Evolutionary conservation across 2,329 filamentous ascomycete species (phyloP), one percentile per base, ranked within the genome.

Genomic region (Penicillium sp.): DNA sequence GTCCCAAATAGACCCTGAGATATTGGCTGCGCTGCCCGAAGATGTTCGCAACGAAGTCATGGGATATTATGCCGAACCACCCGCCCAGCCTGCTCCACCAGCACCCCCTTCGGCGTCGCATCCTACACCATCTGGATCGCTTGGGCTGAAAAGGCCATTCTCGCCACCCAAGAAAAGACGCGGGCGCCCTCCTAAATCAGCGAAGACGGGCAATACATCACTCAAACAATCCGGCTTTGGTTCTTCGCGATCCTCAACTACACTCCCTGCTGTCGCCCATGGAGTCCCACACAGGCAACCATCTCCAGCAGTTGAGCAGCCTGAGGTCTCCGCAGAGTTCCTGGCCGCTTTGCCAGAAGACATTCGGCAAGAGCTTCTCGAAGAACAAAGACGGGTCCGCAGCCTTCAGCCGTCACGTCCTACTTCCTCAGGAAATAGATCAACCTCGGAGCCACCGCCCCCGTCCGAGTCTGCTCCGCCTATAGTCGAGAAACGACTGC

Each of bases 21-120:
- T 89, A 2, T 84, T 97, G 47, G 79, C 83, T 28, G 87, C 86
- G 1, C 72, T 98, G 1, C 93, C 93, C 0, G 81, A 85, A 25
- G 88, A 95, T 47, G 80, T 98, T 60, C 86, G 90, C 47, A 80
- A 82, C 2, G 93, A 97, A 64, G 74, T 97, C 1, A 67, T 96
- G 7, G 82, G 79, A 2, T 81, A 84, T 21, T 94, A 95, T 53
- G 49, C 63, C 43, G 50, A 63, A 62, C 37, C 65, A 45, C 39
- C 56, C 8, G 38, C 36, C 15, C 27, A 35, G 2, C 42, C 26
- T 56, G 57, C 50, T 31, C 49, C 51, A 16, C 9, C 56, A 51
- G 65, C 64, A 39, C 59, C 52, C 38, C 60, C 52, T 26, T 53
- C 9, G 64, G 6, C 67, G 78, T 27, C 70, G 76, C 39, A 60